Evolutionary conservation across 352 stramenopile species (phyloP).

Genomic region (Elongisporangium senticosum): DNA sequence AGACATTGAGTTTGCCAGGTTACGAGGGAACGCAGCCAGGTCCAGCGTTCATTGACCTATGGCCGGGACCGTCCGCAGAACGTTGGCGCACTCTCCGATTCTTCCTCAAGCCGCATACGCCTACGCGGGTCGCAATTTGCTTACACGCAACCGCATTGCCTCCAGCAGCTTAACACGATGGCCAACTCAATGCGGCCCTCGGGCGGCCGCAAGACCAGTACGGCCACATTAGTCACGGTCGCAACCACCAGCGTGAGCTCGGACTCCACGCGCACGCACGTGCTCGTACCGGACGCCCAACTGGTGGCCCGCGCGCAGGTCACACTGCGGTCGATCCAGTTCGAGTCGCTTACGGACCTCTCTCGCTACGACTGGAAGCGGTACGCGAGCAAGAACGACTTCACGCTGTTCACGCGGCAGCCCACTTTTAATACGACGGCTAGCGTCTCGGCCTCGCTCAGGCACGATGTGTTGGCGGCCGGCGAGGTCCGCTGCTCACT

Average conservation of each 20-base stretch:
- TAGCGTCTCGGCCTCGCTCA: background rate
- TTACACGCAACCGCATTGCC: too few relatives aligned
- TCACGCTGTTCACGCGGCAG: conserved; percentile 11
- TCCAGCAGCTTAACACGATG: too few relatives aligned
- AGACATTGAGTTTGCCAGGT: too few relatives aligned
- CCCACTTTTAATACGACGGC: conserved; percentile 2
- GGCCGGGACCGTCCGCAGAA: too few relatives aligned
- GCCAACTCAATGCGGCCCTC: too few relatives aligned
- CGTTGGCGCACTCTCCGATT: too few relatives aligned
- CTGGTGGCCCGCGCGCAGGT: conserved; percentile 20
- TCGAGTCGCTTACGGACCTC: conserved; percentile 10
- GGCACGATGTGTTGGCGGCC: conserved; percentile 7
- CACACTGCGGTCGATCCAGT: conserved; percentile 17
- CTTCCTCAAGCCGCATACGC: too few relatives aligned
- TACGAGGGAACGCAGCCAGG: too few relatives aligned
- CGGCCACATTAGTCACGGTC: too few relatives aligned
- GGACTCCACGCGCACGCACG: conserved; percentile 2
- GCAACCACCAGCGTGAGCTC: background rate
- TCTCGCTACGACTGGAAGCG: background rate
- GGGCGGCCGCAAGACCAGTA: too few relatives aligned
- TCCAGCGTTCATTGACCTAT: too few relatives aligned
- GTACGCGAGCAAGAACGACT: background rate
- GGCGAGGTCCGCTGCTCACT: conserved; percentile 12
- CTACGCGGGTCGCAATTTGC: too few relatives aligned
- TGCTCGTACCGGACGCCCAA: conserved; percentile 24